Conservation (phyloP, 306 rosid genomes). For the Spatholobus suberectus region DNA sequence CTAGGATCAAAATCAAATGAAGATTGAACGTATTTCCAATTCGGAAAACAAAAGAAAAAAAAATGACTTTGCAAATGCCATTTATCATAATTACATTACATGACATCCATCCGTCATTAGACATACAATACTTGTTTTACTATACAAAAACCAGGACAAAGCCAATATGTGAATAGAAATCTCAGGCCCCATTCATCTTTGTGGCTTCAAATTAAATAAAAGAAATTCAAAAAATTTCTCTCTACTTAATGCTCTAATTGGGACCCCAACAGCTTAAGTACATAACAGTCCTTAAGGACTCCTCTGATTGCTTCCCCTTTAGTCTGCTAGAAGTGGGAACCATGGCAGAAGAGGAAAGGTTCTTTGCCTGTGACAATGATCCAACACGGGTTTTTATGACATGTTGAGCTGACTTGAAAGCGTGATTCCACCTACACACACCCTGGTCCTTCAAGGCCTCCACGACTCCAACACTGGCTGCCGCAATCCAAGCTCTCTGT, state of each 20-base stretch:
- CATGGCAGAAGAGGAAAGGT: background rate
- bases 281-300: background rate
- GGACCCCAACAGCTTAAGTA: background rate
- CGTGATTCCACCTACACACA: background rate
- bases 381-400: background rate
- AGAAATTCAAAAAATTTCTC: background rate
- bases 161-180: too few relatives aligned
- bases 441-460: slow-evolving; percentile 31
- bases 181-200: too few relatives aligned
- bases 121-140: background rate
- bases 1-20: too few relatives aligned
- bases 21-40: background rate
- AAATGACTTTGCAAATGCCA: background rate
- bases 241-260: background rate
- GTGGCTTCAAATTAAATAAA: too few relatives aligned
- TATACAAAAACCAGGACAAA: background rate
- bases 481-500: slow-evolving; percentile 31
- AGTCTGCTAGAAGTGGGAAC: background rate
- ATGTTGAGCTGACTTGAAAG: background rate
- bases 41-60: background rate
- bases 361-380: background rate
- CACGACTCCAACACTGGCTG: slow-evolving; percentile 27
- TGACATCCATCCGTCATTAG: background rate
- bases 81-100: background rate
- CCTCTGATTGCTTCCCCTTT: background rate